phyloP scores from a whole-genome alignment of 2,329 filamentous ascomycete genomes.

The Aspergillus jensenii region DNA sequence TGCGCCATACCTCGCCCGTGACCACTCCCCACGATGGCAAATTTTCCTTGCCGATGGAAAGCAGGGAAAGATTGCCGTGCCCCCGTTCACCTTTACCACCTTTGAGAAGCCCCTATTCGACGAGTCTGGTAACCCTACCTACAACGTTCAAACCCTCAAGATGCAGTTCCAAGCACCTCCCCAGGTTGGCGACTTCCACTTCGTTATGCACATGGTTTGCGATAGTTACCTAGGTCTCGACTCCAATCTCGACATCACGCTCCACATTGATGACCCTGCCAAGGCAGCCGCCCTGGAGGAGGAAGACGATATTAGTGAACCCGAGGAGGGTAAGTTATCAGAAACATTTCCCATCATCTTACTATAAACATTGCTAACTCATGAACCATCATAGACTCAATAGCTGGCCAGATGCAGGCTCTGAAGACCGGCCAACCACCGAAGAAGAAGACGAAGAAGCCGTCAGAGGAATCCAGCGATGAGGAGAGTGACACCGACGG shows the following conservation, averaged over 20 bases:
- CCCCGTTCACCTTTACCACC: slow-evolving; percentile 88
- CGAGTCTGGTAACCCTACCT: slow-evolving; percentile 80
- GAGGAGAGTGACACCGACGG: slow-evolving; percentile 65
- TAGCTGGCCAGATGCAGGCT: slow-evolving; percentile 87
- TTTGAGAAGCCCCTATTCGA: slow-evolving; percentile 89
- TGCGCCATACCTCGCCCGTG: slow-evolving; percentile 85
- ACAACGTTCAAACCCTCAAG: slow-evolving; percentile 92
- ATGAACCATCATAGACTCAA: slow-evolving; percentile 61
- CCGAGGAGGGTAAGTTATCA: slow-evolving; percentile 80
- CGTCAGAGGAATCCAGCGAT: slow-evolving; percentile 61
- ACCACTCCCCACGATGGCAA: slow-evolving; percentile 89
- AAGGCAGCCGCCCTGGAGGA: slow-evolving; percentile 77
- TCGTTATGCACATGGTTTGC: slow-evolving; percentile 89
- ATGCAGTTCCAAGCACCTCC: slow-evolving; percentile 95
- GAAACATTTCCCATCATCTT: slow-evolving; percentile 1
- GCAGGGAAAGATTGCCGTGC: slow-evolving; percentile 93
- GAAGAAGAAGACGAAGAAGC: slow-evolving; percentile 60
- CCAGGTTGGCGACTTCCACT: slow-evolving; percentile 88
- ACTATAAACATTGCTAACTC: slow-evolving; percentile 21
- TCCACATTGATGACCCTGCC: slow-evolving; percentile 84
- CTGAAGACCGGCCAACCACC: slow-evolving; percentile 68
- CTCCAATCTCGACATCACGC: slow-evolving; percentile 82
- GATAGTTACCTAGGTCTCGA: slow-evolving; percentile 96
- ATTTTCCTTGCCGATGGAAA: slow-evolving; percentile 93
- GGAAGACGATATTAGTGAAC: slow-evolving; percentile 96